Evolutionary conservation across 768 basidiomycete species (phyloP), one percentile per base, ranked within the genome.

Genomic region (Agaricus blazei): DNA sequence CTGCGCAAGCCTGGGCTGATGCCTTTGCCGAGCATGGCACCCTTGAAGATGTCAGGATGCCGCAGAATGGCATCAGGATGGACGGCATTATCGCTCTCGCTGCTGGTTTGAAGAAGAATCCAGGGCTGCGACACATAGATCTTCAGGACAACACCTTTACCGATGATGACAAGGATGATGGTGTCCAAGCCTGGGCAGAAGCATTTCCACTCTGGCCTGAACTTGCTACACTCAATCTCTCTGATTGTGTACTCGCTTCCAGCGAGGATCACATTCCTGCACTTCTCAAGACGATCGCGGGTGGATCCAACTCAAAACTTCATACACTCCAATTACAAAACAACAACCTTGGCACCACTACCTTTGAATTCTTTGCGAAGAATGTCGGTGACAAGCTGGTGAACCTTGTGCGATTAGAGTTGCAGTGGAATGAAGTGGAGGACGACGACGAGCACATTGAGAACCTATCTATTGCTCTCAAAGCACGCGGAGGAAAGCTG

Each of bases 11-110:
- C 5, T 98, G 92, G 89, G 93, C 91, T 1, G 81, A 84, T 38
- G 95, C 96, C 3, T 96, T 96, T 65, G 83, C 84, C 1, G 89
- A 83, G 37, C 93, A 97, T 65, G 85, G 82, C 6, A 84, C 83
- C 5, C 80, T 99, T 31, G 75, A 75, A 51, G 92, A 97, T 60
- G 87, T 98, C 29, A 81, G 90, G 56, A 87, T 98, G 85, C 90
- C 91, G n/a, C 95, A 98, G 76, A 98, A 99, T 65, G 97, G 96
- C 4, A 98, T 99, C 63, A 80, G 93, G 60, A 91, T 91, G 85
- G 87, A 87, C 56, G 97, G 97, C 3, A 88, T 96, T 64, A 79
- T 79, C 8, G 81, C 83, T 9, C 81, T 99, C 24, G 90, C 91
- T 4, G 66, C 70, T 24, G 96, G 94, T 3, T 70, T 99, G 31